Percentiles rank a stretch among this genome's conserved stretches.
Evolutionary conservation across 2,329 filamentous ascomycete species (phyloP).

Genomic region (Monilinia fructigena): DNA sequence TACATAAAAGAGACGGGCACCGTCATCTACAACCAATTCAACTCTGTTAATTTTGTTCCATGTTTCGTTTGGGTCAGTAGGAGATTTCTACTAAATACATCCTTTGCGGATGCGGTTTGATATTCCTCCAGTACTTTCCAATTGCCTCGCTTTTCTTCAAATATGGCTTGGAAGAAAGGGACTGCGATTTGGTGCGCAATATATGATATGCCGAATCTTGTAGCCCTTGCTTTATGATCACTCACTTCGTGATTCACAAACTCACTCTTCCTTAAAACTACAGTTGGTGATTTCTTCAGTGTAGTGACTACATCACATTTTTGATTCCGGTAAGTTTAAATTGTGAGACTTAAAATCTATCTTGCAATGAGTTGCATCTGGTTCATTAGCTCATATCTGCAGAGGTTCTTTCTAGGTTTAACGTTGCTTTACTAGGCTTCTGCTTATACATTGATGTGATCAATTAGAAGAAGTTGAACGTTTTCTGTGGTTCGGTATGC

Average conservation of each 20-base stretch:
- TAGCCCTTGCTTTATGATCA: no score
- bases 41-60: neutral
- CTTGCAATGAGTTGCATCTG: no score
- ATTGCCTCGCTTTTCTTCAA: no score
- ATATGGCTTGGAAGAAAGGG: no score
- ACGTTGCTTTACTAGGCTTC: neutral
- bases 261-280: no score
- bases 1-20: neutral
- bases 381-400: neutral
- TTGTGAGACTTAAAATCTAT: neutral
- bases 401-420: neutral
- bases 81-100: neutral
- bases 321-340: neutral
- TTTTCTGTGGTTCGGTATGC: neutral
- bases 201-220: no score
- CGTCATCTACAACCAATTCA: constrained; percentile 6
- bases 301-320: neutral
- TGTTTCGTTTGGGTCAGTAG: neutral
- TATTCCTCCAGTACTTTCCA: neutral
- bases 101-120: neutral
- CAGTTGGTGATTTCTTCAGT: neutral
- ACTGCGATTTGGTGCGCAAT: no score
- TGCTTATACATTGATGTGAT: neutral
- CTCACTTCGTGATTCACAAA: no score
- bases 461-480: neutral